phyloP scores from a whole-genome alignment of 768 basidiomycete species.

The Pleurotus djamor region DNA sequence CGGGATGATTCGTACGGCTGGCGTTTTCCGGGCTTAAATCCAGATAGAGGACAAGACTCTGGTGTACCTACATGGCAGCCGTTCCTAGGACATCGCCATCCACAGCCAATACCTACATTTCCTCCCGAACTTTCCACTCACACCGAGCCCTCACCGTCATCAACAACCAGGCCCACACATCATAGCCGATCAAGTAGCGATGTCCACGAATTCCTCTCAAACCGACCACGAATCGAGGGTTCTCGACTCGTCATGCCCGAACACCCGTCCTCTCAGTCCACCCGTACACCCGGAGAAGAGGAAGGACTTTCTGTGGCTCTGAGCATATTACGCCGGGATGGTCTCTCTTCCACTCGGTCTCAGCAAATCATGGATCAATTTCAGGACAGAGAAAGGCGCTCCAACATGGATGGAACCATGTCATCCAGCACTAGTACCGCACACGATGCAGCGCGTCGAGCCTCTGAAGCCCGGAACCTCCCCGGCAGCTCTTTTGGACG shows the following conservation, averaged over 20 bases:
- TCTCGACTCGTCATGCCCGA: slow-evolving; percentile 17
- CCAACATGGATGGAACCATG: background rate
- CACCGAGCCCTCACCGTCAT: background rate
- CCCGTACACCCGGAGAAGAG: slow-evolving; percentile 10
- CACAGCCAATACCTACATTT: background rate
- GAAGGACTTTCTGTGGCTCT: slow-evolving; percentile 27
- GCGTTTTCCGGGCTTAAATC: slow-evolving; percentile 3
- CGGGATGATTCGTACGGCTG: background rate
- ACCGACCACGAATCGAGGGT: slow-evolving; percentile 23
- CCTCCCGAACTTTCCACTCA: background rate
- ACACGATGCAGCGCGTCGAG: background rate
- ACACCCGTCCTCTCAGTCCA: background rate
- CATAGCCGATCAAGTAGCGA: slow-evolving; percentile 9
- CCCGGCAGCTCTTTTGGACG: too few species aligned
- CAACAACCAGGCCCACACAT: background rate
- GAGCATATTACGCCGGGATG: slow-evolving; percentile 28
- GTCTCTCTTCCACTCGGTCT: slow-evolving; percentile 22
- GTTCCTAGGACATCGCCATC: background rate
- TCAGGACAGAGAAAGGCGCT: slow-evolving; percentile 15
- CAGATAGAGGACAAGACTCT: background rate
- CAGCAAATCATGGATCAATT: slow-evolving; percentile 25
- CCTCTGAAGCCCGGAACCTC: too few species aligned
- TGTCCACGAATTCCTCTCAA: slow-evolving; percentile 20
- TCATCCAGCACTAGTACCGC: background rate
- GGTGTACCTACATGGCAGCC: background rate